Conservation (phyloP, 306 rosid genomes). For the Vigna hirtella region DNA sequence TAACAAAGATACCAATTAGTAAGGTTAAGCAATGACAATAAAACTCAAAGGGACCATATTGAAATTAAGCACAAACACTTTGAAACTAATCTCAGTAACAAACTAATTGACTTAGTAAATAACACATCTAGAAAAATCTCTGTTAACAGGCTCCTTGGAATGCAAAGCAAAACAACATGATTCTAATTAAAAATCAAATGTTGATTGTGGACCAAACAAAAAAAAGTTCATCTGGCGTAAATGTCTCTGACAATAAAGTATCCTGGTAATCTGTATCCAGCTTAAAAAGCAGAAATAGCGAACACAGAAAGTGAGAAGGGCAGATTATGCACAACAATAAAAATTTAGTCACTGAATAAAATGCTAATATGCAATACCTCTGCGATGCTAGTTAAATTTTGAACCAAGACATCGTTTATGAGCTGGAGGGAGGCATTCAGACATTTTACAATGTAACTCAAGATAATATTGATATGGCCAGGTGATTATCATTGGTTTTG, state of each 20-base stretch:
- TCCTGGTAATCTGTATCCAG: constrained; percentile 58
- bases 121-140: background rate
- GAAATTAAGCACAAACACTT: background rate
- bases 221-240: background rate
- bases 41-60: no score
- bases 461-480: no score
- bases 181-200: background rate
- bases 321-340: background rate
- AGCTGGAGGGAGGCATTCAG: background rate
- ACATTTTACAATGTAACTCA: no score
- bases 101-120: background rate
- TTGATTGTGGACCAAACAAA: background rate
- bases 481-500: no score
- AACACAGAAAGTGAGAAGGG: background rate
- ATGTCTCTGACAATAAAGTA: constrained; percentile 56
- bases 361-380: constrained; percentile 50
- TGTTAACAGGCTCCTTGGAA: constrained; percentile 23
- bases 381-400: constrained; percentile 52
- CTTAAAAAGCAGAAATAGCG: constrained; percentile 52
- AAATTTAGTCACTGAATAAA: background rate
- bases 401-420: background rate
- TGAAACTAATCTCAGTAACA: background rate
- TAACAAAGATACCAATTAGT: constrained; percentile 8
- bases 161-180: constrained; percentile 18
- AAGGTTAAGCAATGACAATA: constrained; percentile 15